Evolutionary conservation across 2,329 filamentous ascomycete species (phyloP).

Genomic region (Xylaria sp.): DNA sequence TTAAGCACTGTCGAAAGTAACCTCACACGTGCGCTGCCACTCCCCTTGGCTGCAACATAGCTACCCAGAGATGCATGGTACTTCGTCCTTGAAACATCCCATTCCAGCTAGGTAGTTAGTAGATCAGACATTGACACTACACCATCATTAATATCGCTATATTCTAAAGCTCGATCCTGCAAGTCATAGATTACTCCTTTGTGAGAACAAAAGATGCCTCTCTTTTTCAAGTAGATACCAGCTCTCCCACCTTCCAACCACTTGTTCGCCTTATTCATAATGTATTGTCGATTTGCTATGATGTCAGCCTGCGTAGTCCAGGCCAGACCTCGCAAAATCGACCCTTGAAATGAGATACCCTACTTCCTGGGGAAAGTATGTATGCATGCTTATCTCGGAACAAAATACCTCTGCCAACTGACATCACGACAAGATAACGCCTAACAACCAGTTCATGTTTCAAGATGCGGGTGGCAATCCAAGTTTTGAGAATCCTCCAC

Average conservation of each 20-base stretch:
- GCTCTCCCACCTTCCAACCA: no score
- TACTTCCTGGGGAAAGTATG: not conserved
- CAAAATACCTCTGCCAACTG: conserved; percentile 4
- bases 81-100: conserved; percentile 27
- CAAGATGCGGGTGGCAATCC: conserved; percentile 24
- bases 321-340: not conserved
- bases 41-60: conserved; percentile 22
- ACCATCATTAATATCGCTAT: not conserved
- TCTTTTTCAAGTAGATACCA: not conserved
- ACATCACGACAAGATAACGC: conserved; percentile 13
- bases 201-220: not conserved
- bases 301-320: conserved; percentile 10
- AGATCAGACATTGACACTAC: not conserved
- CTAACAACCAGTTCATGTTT: conserved; percentile 23
- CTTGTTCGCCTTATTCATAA: not conserved
- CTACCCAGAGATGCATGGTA: conserved; percentile 32
- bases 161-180: not conserved
- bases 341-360: not conserved
- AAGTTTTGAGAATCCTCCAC: conserved; percentile 18
- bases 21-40: conserved; percentile 20
- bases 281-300: not conserved
- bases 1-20: not conserved
- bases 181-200: not conserved
- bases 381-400: conserved; percentile 7
- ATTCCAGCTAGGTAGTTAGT: not conserved